These are phyloP conservation scores for Castanea mollissima DNA, from an alignment of 306 rosid genomes.

Conservation along the genomic window DNA sequence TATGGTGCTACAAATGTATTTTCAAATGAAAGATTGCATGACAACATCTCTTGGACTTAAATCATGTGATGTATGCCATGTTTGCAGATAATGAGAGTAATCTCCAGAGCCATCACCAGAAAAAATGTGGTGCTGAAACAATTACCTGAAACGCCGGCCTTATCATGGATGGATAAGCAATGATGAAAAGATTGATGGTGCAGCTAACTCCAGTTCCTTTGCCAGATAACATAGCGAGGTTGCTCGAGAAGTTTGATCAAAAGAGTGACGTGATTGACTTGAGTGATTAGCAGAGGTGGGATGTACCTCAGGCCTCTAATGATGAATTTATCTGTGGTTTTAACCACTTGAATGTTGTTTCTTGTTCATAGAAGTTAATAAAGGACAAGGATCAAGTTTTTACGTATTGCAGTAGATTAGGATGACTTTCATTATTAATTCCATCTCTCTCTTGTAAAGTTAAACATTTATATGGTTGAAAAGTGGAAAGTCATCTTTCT, in stretches of 20 bases:
- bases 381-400: too few relatives aligned
- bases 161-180: conserved; percentile 28
- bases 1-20: neutral
- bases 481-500: too few relatives aligned
- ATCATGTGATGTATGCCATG: neutral
- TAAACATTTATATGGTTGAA: too few relatives aligned
- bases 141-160: neutral
- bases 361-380: too few relatives aligned
- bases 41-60: neutral
- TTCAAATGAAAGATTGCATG: neutral
- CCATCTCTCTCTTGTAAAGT: too few relatives aligned
- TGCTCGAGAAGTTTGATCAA: neutral
- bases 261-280: too few relatives aligned
- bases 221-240: neutral
- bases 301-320: too few relatives aligned
- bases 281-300: too few relatives aligned
- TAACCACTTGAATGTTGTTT: too few relatives aligned
- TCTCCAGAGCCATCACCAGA: neutral
- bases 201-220: conserved; percentile 7
- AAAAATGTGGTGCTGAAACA: neutral
- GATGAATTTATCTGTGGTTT: too few relatives aligned
- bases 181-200: conserved; percentile 19
- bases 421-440: too few relatives aligned
- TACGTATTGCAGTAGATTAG: too few relatives aligned
- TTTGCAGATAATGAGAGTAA: neutral